Percentiles rank a stretch among this genome's conserved stretches.
Conservation (phyloP, 139 green algal genomes). For the Chlorella sp. region DNA sequence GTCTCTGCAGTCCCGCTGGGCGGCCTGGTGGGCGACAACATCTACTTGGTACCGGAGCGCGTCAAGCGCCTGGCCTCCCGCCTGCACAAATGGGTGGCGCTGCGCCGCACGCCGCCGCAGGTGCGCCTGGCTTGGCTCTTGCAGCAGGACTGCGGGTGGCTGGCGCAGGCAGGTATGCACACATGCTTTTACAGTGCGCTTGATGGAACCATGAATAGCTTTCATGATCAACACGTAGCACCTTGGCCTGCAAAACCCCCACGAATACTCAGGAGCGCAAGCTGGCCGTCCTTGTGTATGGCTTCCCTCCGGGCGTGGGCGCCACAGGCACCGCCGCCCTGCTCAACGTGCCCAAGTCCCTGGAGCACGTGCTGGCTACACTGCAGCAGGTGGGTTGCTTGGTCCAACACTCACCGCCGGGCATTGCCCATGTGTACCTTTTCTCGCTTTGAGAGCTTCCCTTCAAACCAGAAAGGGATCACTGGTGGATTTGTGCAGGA, state of each 20-base stretch:
- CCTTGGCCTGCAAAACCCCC: too few relatives aligned
- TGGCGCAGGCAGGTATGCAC: too few relatives aligned
- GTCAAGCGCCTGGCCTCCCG: slow-evolving; percentile 77
- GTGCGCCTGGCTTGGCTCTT: slow-evolving; percentile 16
- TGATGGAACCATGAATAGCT: too few relatives aligned
- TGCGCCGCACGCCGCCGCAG: slow-evolving; percentile 50
- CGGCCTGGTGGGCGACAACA: slow-evolving; percentile 93
- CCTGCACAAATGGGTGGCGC: slow-evolving; percentile 80
- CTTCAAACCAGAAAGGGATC: too few relatives aligned
- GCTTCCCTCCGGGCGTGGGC: slow-evolving; percentile 97
- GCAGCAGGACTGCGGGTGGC: neutral
- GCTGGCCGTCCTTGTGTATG: slow-evolving; percentile 89
- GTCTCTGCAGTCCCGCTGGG: slow-evolving; percentile 62
- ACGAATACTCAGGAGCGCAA: slow-evolving; percentile 62
- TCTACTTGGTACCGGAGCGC: slow-evolving; percentile 91
- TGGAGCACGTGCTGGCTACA: slow-evolving; percentile 74
- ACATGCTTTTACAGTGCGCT: too few relatives aligned
- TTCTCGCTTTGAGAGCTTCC: too few relatives aligned
- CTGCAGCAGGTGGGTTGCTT: slow-evolving; percentile 46
- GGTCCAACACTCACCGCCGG: too few relatives aligned
- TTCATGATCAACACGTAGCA: too few relatives aligned
- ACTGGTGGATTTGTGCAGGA: too few relatives aligned
- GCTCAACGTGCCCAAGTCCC: slow-evolving; percentile 95
- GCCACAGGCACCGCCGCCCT: slow-evolving; percentile 95
- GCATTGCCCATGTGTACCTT: too few relatives aligned